Percentiles rank a stretch among this genome's conserved stretches.
Evolutionary conservation across 768 basidiomycete genomes (phyloP).

Genomic region (Termitomyces sp.): DNA sequence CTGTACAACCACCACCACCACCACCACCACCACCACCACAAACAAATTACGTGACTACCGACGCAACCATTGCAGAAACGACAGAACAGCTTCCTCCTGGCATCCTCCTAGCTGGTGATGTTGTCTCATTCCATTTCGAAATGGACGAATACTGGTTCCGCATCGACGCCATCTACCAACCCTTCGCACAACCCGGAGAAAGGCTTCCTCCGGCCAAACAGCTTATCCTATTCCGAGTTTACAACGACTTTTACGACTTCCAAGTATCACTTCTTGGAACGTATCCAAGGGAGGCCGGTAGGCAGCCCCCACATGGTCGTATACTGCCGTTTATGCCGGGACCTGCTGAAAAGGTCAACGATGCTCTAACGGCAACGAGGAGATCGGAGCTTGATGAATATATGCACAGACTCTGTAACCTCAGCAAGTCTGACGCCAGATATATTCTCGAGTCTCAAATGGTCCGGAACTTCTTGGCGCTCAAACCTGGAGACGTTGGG

Average conservation of each 20-base stretch:
- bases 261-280: slow-evolving; percentile 84
- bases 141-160: slow-evolving; percentile 98
- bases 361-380: slow-evolving; percentile 76
- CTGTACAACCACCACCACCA: slow-evolving; percentile 27
- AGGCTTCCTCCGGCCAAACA: slow-evolving; percentile 67
- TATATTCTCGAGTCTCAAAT: slow-evolving; percentile 82
- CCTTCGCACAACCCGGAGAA: slow-evolving; percentile 64
- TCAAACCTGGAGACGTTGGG: slow-evolving; percentile 84
- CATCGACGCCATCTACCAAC: slow-evolving; percentile 85
- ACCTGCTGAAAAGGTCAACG: slow-evolving; percentile 81
- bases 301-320: slow-evolving; percentile 60
- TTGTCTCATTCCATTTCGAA: slow-evolving; percentile 97
- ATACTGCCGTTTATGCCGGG: slow-evolving; percentile 98
- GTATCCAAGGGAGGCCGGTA: slow-evolving; percentile 91
- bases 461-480: slow-evolving; percentile 78
- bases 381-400: slow-evolving; percentile 88
- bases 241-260: slow-evolving; percentile 98
- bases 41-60: slow-evolving; percentile 19
- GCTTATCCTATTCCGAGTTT: slow-evolving; percentile 89
- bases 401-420: slow-evolving; percentile 72
- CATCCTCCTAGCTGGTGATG: slow-evolving; percentile 80
- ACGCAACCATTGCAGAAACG: slow-evolving; percentile 36
- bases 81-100: slow-evolving; percentile 71
- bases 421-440: slow-evolving; percentile 64
- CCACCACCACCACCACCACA: slow-evolving; percentile 28